Evolutionary conservation across 2,329 filamentous ascomycete species (phyloP), one percentile per base, ranked within the genome.

Genomic region (Cercospora sojina): DNA sequence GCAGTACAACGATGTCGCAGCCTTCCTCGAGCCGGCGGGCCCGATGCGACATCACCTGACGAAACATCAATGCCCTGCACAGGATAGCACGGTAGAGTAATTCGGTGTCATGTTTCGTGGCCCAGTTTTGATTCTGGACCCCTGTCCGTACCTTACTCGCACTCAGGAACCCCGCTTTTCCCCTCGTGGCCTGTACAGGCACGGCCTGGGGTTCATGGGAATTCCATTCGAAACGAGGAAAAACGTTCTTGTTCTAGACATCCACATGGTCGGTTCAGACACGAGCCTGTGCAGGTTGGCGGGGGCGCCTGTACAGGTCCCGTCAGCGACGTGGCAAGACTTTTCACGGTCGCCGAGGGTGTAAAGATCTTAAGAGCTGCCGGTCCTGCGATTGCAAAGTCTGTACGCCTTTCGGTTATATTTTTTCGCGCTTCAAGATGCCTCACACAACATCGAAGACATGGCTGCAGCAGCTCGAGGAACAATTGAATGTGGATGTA

Each of bases 381-480:
- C n/a, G 12, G 16, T 41, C 55, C n/a, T 58, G 25, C 31, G 13
- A 29, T 23, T 23, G 8, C 31, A 16, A 32, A 7, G 25, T 35
- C n/a, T 32, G 16, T 32, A n/a, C 31, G 13, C 13, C 9, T n/a
- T 20, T 31, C 18, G 3, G 12, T 10, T 38, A 7, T 10, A 23
- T 16, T 57, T n/a, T 31, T 57, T n/a, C 18, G 20, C 38, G 12
- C 25, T 58, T 35, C 59, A 63, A 53, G 7, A 68, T 70, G 66
- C 59, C 64, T 55, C 62, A 62, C 20, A 49, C 62, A 47, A 53
- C 66, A 12, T 62, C 68, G 10, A 64, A 68, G 38, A 70, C 66
- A 51, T 70, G 68, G 66, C 66, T 70, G 56, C 66, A 70, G 56
- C 68, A 68, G 66, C 66, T 70, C 51, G 68, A 70, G 18, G 64